These are phyloP conservation scores for Monilinia polystroma DNA, from an alignment of 2,329 filamentous ascomycete genomes.

Conservation along the genomic window DNA sequence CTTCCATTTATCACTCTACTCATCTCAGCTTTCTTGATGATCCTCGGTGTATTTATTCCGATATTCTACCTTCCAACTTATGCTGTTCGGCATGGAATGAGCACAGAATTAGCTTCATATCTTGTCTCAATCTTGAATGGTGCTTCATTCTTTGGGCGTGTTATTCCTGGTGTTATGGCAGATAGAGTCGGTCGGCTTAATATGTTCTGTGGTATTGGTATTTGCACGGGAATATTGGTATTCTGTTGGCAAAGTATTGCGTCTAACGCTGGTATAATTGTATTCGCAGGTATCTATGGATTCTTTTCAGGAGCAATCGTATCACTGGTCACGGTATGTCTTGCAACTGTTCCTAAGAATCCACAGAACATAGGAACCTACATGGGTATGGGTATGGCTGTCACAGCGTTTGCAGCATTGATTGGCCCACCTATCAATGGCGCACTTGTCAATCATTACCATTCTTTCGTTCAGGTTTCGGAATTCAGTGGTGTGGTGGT, in stretches of 20 bases:
- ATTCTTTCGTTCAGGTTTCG: slow-evolving; percentile 43
- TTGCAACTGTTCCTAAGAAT: slow-evolving; percentile 51
- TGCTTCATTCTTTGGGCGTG: slow-evolving; percentile 21
- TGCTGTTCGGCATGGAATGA: slow-evolving; percentile 49
- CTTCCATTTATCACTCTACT: slow-evolving; percentile 11
- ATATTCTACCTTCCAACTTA: slow-evolving; percentile 47
- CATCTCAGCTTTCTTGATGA: slow-evolving; percentile 39
- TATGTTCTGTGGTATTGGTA: slow-evolving; percentile 13
- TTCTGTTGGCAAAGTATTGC: slow-evolving; percentile 24
- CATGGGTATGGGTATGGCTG: slow-evolving; percentile 63
- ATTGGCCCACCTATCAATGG: slow-evolving; percentile 67
- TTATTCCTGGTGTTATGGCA: slow-evolving; percentile 21
- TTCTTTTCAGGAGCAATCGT: slow-evolving; percentile 39
- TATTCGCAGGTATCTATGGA: slow-evolving; percentile 24
- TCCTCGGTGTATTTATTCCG: slow-evolving; percentile 52
- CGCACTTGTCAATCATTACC: slow-evolving; percentile 53
- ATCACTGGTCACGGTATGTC: slow-evolving; percentile 31
- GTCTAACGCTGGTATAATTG: slow-evolving; percentile 16
- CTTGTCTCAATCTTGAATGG: slow-evolving; percentile 50
- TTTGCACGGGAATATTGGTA: slow-evolving; percentile 18
- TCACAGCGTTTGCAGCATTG: slow-evolving; percentile 62
- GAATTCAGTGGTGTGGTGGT: slow-evolving; percentile 35
- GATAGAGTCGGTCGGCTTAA: slow-evolving; percentile 39
- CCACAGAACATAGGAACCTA: slow-evolving; percentile 67
- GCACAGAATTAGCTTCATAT: slow-evolving; percentile 47